Conservation (phyloP, 352 stramenopile genomes). For the Phytopythium aichiense region DNA sequence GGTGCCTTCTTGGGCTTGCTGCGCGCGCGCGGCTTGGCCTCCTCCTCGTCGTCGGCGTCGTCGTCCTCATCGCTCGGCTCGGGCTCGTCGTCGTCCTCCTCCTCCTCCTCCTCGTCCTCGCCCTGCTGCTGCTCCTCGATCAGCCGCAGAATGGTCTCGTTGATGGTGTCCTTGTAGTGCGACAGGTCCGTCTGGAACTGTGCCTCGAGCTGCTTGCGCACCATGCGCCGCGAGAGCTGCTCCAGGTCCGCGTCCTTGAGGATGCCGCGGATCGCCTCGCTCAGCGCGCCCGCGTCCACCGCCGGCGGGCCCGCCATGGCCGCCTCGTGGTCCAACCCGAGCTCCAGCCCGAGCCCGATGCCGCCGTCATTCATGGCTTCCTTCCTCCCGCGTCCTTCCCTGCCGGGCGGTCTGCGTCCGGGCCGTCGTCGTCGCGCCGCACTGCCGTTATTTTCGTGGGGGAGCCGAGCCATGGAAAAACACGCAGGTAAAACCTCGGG, state of each 20-base stretch:
- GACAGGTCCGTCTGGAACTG: slow-evolving; percentile 77
- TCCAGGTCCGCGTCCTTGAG: slow-evolving; percentile 78
- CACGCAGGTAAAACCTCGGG: too few relatives aligned
- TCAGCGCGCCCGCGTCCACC: slow-evolving; percentile 61
- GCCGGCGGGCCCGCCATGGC: slow-evolving; percentile 21
- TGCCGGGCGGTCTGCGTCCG: background rate
- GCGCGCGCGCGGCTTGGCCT: slow-evolving; percentile 16
- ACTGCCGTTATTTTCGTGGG: slow-evolving; percentile 5
- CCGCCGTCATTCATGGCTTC: slow-evolving; percentile 23
- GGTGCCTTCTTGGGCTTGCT: slow-evolving; percentile 23
- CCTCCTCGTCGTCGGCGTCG: slow-evolving; percentile 4
- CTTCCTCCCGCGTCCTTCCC: background rate
- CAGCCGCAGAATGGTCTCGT: slow-evolving; percentile 71
- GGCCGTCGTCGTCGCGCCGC: background rate
- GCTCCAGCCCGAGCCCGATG: slow-evolving; percentile 56
- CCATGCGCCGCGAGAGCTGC: slow-evolving; percentile 83
- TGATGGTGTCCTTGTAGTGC: slow-evolving; percentile 82
- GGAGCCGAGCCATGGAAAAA: too few relatives aligned
- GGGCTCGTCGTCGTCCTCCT: slow-evolving; percentile 39
- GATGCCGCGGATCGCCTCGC: slow-evolving; percentile 70
- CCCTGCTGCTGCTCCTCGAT: slow-evolving; percentile 77
- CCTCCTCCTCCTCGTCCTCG: slow-evolving; percentile 46
- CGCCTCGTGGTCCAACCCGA: slow-evolving; percentile 40
- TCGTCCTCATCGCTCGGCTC: slow-evolving; percentile 40
- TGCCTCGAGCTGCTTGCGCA: slow-evolving; percentile 81